Conservation (phyloP, 768 basidiomycete genomes). For the Macrolepiota dolichaula region DNA sequence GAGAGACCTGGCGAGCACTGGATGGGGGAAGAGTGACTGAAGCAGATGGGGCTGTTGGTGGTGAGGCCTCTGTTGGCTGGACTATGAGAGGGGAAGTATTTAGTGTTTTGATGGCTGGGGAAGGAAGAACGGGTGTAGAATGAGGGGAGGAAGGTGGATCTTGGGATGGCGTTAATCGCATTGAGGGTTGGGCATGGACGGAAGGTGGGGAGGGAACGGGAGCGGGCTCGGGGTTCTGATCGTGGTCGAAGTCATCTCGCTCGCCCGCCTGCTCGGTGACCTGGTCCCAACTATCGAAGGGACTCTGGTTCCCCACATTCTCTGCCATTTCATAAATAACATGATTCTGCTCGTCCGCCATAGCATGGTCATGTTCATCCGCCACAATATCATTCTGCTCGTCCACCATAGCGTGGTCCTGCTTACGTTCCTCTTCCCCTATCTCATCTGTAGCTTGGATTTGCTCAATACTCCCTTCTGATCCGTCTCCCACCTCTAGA, state of each 20-base stretch:
- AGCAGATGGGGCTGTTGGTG: too few species aligned
- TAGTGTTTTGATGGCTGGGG: neutral
- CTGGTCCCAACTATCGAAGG: neutral
- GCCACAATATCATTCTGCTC: too few species aligned
- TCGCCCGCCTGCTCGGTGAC: neutral
- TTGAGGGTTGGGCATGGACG: neutral
- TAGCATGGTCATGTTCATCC: too few species aligned
- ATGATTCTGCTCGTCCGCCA: too few species aligned
- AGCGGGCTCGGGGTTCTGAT: neutral
- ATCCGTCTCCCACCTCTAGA: neutral
- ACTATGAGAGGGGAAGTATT: neutral
- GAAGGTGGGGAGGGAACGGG: neutral
- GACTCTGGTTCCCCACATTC: neutral
- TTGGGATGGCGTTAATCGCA: neutral
- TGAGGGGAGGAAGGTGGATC: neutral
- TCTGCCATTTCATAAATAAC: neutral
- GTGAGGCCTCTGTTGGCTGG: neutral
- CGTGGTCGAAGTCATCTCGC: neutral
- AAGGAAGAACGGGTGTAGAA: too few species aligned
- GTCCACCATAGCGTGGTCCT: too few species aligned
- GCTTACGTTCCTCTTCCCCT: too few species aligned
- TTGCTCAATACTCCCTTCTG: neutral
- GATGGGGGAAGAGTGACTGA: neutral
- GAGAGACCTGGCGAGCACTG: conserved; percentile 1
- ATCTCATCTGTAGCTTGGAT: neutral